These are phyloP conservation scores for Linnemannia elongata DNA, from an alignment of 192 early-diverging fungal genomes.

Conservation along the genomic window DNA sequence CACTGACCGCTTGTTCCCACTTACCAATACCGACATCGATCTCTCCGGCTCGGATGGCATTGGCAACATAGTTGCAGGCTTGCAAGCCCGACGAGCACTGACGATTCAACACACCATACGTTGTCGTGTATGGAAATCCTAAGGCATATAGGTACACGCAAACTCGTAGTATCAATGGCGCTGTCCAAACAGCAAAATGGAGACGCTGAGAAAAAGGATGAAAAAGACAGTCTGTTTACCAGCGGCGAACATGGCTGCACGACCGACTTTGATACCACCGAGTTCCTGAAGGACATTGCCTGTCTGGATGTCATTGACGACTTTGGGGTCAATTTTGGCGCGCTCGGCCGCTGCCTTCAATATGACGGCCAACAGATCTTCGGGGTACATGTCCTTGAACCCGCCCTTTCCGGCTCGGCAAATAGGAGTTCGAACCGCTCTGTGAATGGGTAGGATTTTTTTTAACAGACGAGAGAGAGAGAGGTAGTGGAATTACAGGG, in stretches of 20 bases:
- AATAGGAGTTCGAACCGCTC: slow-evolving; percentile 89
- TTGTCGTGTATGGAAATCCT: slow-evolving; percentile 83
- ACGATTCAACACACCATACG: slow-evolving; percentile 90
- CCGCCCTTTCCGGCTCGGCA: slow-evolving; percentile 91
- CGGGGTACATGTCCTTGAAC: slow-evolving; percentile 91
- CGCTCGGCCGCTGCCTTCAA: slow-evolving; percentile 83
- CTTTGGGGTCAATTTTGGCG: slow-evolving; percentile 84
- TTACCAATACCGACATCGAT: slow-evolving; percentile 91
- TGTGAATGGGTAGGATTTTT: neutral
- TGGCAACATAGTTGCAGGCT: slow-evolving; percentile 88
- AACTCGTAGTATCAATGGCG: neutral
- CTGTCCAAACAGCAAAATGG: neutral
- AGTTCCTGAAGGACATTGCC: slow-evolving; percentile 92
- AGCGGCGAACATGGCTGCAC: slow-evolving; percentile 93
- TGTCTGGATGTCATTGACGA: slow-evolving; percentile 96
- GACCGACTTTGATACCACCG: slow-evolving; percentile 90
- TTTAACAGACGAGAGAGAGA: neutral
- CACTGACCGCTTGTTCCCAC: neutral
- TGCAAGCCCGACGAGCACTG: slow-evolving; percentile 96
- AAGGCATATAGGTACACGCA: neutral
- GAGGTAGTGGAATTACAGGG: neutral
- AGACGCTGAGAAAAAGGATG: no score
- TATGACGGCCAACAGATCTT: slow-evolving; percentile 66
- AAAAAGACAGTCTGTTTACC: slow-evolving; percentile 51
- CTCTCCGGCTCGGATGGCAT: slow-evolving; percentile 89